These are phyloP conservation scores for Suillus subalutaceus DNA, from an alignment of 768 basidiomycete species.

Conservation along the genomic window DNA sequence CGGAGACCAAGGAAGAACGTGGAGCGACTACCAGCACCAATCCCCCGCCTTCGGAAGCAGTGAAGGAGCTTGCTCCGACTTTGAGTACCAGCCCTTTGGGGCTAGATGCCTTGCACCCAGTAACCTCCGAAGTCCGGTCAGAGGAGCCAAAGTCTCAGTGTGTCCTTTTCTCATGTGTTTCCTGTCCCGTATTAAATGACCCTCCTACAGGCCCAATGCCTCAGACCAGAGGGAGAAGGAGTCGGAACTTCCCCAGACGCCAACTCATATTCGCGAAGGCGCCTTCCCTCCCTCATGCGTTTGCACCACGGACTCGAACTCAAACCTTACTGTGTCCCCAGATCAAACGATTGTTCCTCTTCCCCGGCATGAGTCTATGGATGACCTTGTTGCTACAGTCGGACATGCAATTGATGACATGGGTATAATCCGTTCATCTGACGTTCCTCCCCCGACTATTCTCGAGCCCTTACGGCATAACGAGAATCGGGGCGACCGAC, in stretches of 20 bases:
- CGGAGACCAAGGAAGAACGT: background rate
- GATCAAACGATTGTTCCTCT: conserved; percentile 22
- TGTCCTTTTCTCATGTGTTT: background rate
- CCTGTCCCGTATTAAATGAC: background rate
- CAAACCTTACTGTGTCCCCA: conserved; percentile 16
- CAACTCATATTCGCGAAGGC: conserved; percentile 56
- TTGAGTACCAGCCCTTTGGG: background rate
- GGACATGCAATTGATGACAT: conserved; percentile 43
- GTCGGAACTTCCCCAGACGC: conserved; percentile 1
- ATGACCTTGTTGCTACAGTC: conserved; percentile 40
- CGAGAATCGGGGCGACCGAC: conserved; percentile 29
- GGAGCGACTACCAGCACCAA: background rate
- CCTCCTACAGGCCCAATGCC: background rate
- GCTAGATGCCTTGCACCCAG: background rate
- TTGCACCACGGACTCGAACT: conserved; percentile 27
- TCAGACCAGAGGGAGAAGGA: background rate
- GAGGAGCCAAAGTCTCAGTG: background rate
- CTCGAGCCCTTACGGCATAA: conserved; percentile 41
- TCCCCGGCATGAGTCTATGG: conserved; percentile 36
- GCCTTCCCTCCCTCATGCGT: conserved; percentile 59
- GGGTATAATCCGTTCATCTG: conserved; percentile 35
- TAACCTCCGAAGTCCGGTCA: background rate
- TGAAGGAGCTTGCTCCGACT: conserved; percentile 2
- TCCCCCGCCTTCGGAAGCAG: background rate
- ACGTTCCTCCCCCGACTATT: conserved; percentile 42